Base-by-base conservation (phyloP, 2,329 filamentous ascomycete species). In the Stagonosporopsis tanaceti region DNA sequence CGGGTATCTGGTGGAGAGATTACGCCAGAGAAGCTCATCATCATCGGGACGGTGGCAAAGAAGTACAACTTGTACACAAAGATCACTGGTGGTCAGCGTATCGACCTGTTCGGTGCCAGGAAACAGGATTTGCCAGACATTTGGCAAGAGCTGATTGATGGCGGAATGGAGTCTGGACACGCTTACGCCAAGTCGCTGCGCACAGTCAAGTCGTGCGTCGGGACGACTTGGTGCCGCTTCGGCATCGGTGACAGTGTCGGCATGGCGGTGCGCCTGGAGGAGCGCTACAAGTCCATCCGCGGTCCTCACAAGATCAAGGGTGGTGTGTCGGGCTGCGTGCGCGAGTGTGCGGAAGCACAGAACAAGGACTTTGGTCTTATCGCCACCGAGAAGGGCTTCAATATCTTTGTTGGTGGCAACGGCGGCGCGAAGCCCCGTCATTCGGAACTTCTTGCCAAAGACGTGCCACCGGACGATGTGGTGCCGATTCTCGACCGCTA, bases 291-390 rank as follows among this genome's bases (percentile, higher is more conserved):
- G 83, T 92, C 90, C 69, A 90, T 97, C 57, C 87, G 93, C n/a
- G 84, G 85, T 15, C 93, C 93, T 8, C 93, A 97, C 76, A 97
- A 97, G 81, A 85, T 96, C 74, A 97, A 97, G 77, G 92, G 91
- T 1, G 93, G 91, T 53, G 92, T 97, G 0, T 93, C 89, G 52
- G 93, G 93, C 12, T 97, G 93, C 63, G 92, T 97, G n/a, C 84
- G 93, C 52, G 93, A 97, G 77, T 97, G 93, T 65, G 93, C 93
- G 0, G 93, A 97, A 76, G 93, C 93, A 1, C 93, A 96, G 71
- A 94, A 89, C 77, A 97, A 97, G 77, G 93, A 97, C 71, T 97
- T 97, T 66, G 93, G 93, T 22, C 86, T 96, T 46, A 96, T 97
- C 56, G 92, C 93, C 14, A 96, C 92, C 0, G 92, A 96, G 60